phyloP scores from a whole-genome alignment of 2,329 filamentous ascomycete species.

The Fusarium xylarioides region DNA sequence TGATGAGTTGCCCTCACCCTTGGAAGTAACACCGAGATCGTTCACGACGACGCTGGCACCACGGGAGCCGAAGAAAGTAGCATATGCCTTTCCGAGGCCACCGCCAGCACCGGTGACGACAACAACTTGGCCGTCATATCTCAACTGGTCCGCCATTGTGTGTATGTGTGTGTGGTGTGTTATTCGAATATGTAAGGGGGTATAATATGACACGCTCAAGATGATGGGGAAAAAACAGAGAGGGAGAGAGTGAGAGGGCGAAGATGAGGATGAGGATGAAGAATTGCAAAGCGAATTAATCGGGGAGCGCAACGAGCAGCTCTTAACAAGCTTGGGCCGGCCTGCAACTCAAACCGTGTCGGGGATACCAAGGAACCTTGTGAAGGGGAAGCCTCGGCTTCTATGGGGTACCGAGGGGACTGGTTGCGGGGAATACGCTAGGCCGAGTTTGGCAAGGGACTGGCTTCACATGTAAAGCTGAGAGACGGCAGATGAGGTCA shows the following conservation, averaged over 20 bases:
- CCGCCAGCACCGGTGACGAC: conserved; percentile 85
- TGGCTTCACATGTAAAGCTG: conserved; percentile 44
- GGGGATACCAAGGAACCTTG: conserved; percentile 25
- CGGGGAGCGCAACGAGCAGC: conserved; percentile 28
- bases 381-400: conserved; percentile 45
- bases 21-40: conserved; percentile 91
- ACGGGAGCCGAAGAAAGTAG: conserved; percentile 89
- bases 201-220: conserved; percentile 31
- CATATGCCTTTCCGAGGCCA: conserved; percentile 82
- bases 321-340: conserved; percentile 43
- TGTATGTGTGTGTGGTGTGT: conserved; percentile 25
- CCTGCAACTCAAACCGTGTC: conserved; percentile 24
- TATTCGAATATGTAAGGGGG: conserved; percentile 9
- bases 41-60: conserved; percentile 97
- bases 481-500: conserved; percentile 40
- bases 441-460: conserved; percentile 27
- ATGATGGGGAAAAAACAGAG: conserved; percentile 14
- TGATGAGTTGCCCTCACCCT: conserved; percentile 86
- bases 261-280: neutral
- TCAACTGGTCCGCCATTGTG: conserved; percentile 72
- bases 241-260: neutral
- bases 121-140: conserved; percentile 86
- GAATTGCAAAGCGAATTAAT: conserved; percentile 2
- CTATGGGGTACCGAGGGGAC: conserved; percentile 45
- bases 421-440: conserved; percentile 41